Conservation (phyloP, 371 early-diverging fungal genomes). For the Actinomucor elegans region DNA sequence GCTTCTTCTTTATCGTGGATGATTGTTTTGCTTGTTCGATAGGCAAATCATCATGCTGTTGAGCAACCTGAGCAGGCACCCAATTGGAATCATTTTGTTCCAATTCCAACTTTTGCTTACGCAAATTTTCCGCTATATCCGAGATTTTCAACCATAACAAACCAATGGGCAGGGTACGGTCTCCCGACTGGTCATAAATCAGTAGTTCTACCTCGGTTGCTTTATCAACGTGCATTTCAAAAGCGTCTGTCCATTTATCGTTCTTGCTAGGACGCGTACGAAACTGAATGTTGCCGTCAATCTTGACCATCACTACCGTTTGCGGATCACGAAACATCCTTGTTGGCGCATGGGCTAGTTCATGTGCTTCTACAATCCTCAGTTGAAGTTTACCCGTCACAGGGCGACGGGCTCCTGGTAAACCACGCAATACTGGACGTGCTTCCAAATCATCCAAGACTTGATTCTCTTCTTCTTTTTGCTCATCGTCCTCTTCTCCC, state of each 20-base stretch:
- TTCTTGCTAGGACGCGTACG: constrained; percentile 66
- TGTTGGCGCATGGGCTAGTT: constrained; percentile 68
- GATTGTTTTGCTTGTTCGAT: background rate
- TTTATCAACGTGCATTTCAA: constrained; percentile 81
- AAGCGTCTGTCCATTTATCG: constrained; percentile 75
- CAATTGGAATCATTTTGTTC: constrained; percentile 47
- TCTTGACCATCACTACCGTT: constrained; percentile 72
- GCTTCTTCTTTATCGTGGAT: background rate
- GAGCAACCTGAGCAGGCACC: constrained; percentile 39
- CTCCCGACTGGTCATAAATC: constrained; percentile 71
- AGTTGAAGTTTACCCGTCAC: constrained; percentile 70
- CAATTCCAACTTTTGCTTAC: constrained; percentile 58
- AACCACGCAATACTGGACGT: constrained; percentile 11
- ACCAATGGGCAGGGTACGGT: constrained; percentile 66
- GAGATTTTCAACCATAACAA: constrained; percentile 79
- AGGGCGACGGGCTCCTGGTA: constrained; percentile 64
- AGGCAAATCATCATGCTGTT: constrained; percentile 17
- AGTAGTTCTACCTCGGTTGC: constrained; percentile 88
- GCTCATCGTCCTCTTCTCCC: constrained; percentile 65
- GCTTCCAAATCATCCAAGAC: background rate
- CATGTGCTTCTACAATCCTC: constrained; percentile 62
- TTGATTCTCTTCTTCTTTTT: constrained; percentile 47
- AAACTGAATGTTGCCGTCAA: constrained; percentile 78
- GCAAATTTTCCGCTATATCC: constrained; percentile 74
- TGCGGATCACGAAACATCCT: constrained; percentile 58